Base-by-base conservation (phyloP, 768 basidiomycete species). In the Cubamyces sp. region DNA sequence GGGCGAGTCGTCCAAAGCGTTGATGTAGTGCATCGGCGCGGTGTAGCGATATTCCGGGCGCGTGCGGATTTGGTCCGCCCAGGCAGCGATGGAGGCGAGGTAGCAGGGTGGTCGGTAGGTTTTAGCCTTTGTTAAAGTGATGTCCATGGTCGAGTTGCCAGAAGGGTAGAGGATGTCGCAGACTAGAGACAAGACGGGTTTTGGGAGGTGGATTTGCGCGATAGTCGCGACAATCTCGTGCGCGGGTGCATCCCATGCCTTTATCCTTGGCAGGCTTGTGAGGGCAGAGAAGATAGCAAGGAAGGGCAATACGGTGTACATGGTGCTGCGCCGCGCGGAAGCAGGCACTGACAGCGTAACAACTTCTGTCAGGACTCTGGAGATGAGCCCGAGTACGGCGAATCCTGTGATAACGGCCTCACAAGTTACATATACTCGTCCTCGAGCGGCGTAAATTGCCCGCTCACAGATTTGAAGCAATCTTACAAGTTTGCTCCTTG, bases 141-240 rank as follows among this genome's bases (percentile, higher is more conserved):
- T 34, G 46, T 42, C 19, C 0, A 48, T 11, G 11, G 63, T 58
- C 53, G 41, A 30, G 58, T 54, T 55, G 53, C 45, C 28, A 5
- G 58, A 51, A 61, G 76, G 74, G 64, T 87, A 81, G 65, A 97
- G 87, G 68, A 98, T 87, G 28, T 78, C 74, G 66, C 90, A 92
- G 56, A 97, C 76, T 28, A 79, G 81, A 1, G 84, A 80, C 40
- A 88, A 79, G 5, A 89, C 87, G 2, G 77, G 78, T 0, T 92
- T 91, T 71, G 92, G 84, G 3, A 98, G 83, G 72, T 97, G 86
- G 61, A 96, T 92, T 72, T 98, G 91, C 0, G 96, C 96, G 59
- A 98, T 91, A 3, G 95, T 96, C 1, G 95, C 96, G 5, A 94
- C 85, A 30, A 97, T 87, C 77, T 97, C 91, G 68, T 98, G 96